phyloP scores from a whole-genome alignment of 2,329 filamentous ascomycete genomes.

The Ophiostoma himal-ulmi region DNA sequence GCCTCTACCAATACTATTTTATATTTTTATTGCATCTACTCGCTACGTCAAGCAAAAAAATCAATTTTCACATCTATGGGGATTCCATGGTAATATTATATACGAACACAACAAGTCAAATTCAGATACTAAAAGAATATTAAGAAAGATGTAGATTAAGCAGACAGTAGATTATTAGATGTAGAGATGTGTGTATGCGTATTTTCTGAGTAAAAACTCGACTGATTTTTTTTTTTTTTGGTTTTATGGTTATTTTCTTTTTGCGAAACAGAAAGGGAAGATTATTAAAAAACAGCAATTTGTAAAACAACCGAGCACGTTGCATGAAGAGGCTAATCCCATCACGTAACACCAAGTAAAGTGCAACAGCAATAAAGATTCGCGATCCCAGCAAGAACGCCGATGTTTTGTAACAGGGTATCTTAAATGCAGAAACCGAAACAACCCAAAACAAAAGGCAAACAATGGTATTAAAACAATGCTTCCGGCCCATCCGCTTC shows the following conservation, averaged over 20 bases:
- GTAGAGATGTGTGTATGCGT: constrained; percentile 1
- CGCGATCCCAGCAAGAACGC: neutral
- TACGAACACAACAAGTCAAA: neutral
- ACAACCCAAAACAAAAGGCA: constrained; percentile 34
- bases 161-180: constrained; percentile 20
- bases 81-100: too few species aligned
- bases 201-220: constrained; percentile 12
- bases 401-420: constrained; percentile 25
- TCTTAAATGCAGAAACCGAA: constrained; percentile 49
- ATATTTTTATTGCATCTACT: too few species aligned
- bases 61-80: too few species aligned
- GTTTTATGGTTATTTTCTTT: neutral
- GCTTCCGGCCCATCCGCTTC: constrained; percentile 21
- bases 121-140: neutral
- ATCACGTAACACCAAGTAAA: neutral
- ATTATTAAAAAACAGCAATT: constrained; percentile 12
- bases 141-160: neutral
- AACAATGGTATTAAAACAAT: constrained; percentile 21
- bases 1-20: too few species aligned
- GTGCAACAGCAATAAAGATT: neutral
- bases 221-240: constrained; percentile 17
- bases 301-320: neutral
- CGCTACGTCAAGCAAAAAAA: too few species aligned
- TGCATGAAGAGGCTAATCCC: neutral
- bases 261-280: constrained; percentile 14